Base-by-base conservation (phyloP, 345 rosid species). In the Acer negundo region DNA sequence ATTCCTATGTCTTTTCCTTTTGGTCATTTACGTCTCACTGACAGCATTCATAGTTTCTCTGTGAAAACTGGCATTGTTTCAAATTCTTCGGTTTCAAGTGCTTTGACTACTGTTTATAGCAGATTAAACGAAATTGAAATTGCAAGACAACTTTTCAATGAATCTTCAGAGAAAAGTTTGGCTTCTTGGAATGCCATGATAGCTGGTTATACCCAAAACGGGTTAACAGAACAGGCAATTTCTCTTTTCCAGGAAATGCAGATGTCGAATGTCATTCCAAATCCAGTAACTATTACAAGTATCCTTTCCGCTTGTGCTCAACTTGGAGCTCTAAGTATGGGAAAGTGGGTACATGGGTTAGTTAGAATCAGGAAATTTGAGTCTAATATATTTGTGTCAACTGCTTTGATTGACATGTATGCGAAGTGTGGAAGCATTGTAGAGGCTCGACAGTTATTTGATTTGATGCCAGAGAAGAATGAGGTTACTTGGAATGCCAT, bases 151-250 rank as follows among this genome's bases (percentile, higher is more conserved):
- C 70, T 88, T 62, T 93, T 93, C 62, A 86, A 90, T 62, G 92
- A 87, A 51, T 80, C 93, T 62, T 74, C 69, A 7, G 87, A 86
- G 28, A 93, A 86, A 84, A 85, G 88, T 80, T 82, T 91, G 78
- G 91, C 96, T 61, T 89, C 91, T 66, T 93, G 97, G 97, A 93
- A 90, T 80, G 91, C 97, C 72, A 91, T 93, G 92, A 89, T 93
- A 63, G 79, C 97, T 2, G 97, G 97, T 73, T 93, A 89, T 70
- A 82, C 94, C 13, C 96, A 93, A 84, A 93, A 89, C 70, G 96
- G 97, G 49, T 81, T 87, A 69, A 89, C 92, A 42, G 92, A 91
- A 65, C 77, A 78, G 1, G 94, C 94, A 0, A 87, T 93, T 75
- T 84, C 88, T 76, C 92, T 91, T 66, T 93, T 91, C 73, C 89